Conservation (phyloP, 495 filamentous ascomycete genomes). For the Penicillium waksmanii region DNA sequence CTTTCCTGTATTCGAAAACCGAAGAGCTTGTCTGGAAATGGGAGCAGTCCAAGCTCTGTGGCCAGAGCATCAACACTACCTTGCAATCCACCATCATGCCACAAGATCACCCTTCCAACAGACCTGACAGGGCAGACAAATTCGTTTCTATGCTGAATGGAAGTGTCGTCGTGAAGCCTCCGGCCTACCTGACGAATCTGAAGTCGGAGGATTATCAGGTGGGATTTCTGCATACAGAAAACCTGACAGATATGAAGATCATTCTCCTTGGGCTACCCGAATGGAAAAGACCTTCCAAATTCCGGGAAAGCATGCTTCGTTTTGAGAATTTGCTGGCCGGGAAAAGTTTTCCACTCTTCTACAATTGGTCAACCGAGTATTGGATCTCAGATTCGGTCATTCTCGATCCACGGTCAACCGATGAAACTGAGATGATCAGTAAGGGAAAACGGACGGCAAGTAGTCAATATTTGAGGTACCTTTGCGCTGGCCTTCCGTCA, state of each 20-base stretch:
- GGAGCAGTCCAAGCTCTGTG: conserved; percentile 18
- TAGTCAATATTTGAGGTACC: conserved; percentile 8
- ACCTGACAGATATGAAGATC: too few relatives aligned
- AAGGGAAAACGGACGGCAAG: conserved; percentile 3
- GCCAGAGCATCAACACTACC: conserved; percentile 15
- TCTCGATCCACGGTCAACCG: conserved; percentile 11
- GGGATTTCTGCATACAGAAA: too few relatives aligned
- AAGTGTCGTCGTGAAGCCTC: too few relatives aligned
- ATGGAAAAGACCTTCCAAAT: too few relatives aligned
- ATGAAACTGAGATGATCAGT: conserved; percentile 4
- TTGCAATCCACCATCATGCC: conserved; percentile 4
- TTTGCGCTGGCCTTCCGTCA: conserved; percentile 10
- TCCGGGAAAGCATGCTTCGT: conserved; percentile 6
- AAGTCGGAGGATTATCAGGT: too few relatives aligned
- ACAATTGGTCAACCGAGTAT: conserved; percentile 12
- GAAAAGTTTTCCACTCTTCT: background rate
- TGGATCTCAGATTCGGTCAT: conserved; percentile 15
- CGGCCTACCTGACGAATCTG: too few relatives aligned
- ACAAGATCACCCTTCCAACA: too few relatives aligned
- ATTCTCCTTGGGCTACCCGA: too few relatives aligned
- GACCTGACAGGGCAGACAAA: too few relatives aligned
- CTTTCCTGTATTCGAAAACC: conserved; percentile 20
- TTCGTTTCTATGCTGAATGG: too few relatives aligned
- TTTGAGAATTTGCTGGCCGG: conserved; percentile 1
- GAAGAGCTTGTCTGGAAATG: conserved; percentile 19